Conservation (phyloP, 1,284 basidiomycete species). For the Leccinum fallax region DNA sequence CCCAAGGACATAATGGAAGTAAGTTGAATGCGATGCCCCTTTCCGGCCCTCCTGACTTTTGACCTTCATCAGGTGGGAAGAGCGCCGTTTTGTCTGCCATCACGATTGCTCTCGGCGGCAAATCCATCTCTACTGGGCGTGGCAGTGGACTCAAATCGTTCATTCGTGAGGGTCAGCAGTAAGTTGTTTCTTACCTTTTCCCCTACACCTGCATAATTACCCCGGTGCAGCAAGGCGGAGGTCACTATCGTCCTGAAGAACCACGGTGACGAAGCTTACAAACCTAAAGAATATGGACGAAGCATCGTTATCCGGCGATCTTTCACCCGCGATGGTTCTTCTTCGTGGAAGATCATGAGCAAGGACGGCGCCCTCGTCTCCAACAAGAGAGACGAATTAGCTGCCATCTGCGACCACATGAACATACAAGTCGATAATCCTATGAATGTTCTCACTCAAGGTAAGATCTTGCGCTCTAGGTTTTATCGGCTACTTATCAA, state of each 20-base stretch:
- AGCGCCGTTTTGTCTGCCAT: constrained; percentile 94
- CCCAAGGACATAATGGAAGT: constrained; percentile 79
- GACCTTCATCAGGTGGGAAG: constrained; percentile 73
- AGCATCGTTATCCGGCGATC: constrained; percentile 84
- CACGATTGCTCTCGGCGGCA: constrained; percentile 92
- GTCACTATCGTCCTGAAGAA: constrained; percentile 87
- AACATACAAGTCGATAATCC: constrained; percentile 98
- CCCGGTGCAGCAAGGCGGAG: constrained; percentile 47
- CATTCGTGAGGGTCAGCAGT: constrained; percentile 86
- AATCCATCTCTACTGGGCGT: constrained; percentile 86
- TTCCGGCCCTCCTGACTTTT: background rate
- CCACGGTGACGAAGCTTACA: constrained; percentile 87
- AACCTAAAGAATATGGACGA: constrained; percentile 80
- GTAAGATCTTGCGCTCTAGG: constrained; percentile 36
- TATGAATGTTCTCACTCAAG: constrained; percentile 93
- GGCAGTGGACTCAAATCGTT: constrained; percentile 88
- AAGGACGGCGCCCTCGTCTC: constrained; percentile 70
- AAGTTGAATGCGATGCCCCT: constrained; percentile 32
- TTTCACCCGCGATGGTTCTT: constrained; percentile 76
- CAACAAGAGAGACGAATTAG: constrained; percentile 84
- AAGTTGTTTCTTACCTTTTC: constrained; percentile 25
- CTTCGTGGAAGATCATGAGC: constrained; percentile 84
- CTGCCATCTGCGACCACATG: constrained; percentile 90
- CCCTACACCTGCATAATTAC: background rate
- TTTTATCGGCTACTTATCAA: background rate